Percentiles rank a stretch among this genome's conserved stretches.
Evolutionary conservation across 202 grass and related monocot genomes (phyloP).

Genomic region (Panicum hallii): DNA sequence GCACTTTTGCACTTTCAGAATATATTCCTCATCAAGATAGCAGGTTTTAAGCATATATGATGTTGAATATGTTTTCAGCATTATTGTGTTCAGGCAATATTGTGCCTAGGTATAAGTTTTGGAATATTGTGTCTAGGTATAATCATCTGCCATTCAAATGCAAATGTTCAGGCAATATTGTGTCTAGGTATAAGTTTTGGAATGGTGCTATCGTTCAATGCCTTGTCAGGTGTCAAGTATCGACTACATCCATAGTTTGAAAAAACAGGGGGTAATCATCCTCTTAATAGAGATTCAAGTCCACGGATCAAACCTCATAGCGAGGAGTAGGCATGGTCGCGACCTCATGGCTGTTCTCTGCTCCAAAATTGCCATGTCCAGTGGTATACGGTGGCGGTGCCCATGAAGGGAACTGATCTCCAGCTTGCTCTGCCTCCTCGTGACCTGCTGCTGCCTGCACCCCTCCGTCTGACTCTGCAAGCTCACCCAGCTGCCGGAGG

Average conservation of each 20-base stretch:
- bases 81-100: too few relatives aligned
- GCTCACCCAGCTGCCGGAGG: conserved; percentile 67
- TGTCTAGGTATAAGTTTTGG: neutral
- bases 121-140: neutral
- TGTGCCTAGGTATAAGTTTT: neutral
- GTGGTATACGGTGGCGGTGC: conserved; percentile 23
- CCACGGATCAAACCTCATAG: conserved; percentile 54
- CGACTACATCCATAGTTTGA: neutral
- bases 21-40: conserved; percentile 34
- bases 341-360: conserved; percentile 47
- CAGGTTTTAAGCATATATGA: neutral
- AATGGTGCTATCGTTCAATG: neutral
- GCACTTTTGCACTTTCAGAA: conserved; percentile 5
- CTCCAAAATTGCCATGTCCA: conserved; percentile 52
- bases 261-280: neutral
- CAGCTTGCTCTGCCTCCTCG: conserved; percentile 50
- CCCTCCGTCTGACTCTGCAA: conserved; percentile 51
- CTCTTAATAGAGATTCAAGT: neutral
- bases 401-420: conserved; percentile 51
- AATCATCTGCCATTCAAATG: too few relatives aligned
- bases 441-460: conserved; percentile 20
- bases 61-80: neutral
- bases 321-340: conserved; percentile 54
- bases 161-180: neutral
- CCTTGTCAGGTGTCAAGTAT: neutral